These are phyloP conservation scores for Emmonsiellopsis sp. DNA, from an alignment of 2,329 filamentous ascomycete genomes.

Conservation along the genomic window DNA sequence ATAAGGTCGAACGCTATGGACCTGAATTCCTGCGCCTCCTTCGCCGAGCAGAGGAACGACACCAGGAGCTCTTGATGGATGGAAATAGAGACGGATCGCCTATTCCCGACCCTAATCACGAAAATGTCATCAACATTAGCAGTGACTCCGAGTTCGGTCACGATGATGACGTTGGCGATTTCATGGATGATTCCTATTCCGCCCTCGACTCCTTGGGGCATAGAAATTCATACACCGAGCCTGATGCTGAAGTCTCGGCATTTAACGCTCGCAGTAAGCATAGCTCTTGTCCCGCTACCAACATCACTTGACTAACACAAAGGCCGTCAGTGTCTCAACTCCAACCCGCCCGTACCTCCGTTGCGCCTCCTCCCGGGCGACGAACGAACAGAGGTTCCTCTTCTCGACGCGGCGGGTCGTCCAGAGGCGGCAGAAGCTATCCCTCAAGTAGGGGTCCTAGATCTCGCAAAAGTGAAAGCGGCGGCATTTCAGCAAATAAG, in stretches of 20 bases:
- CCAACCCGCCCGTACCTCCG: conserved; percentile 8
- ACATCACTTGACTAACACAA: not conserved
- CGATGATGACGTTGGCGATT: conserved; percentile 8
- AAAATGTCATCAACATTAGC: conserved; percentile 36
- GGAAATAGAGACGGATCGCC: conserved; percentile 38
- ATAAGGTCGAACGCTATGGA: conserved; percentile 37
- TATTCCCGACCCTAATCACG: conserved; percentile 36
- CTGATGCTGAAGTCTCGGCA: conserved; percentile 8
- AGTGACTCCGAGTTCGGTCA: conserved; percentile 29
- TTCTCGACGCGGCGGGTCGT: conserved; percentile 1
- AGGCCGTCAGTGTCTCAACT: conserved; percentile 11
- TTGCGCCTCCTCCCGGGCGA: not conserved
- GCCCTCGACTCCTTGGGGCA: conserved; percentile 4
- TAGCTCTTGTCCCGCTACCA: not conserved
- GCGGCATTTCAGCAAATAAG: conserved; percentile 5
- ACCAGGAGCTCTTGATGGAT: conserved; percentile 36
- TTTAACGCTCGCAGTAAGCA: conserved; percentile 15
- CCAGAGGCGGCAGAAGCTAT: not conserved
- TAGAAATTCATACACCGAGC: conserved; percentile 16
- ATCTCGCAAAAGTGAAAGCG: conserved; percentile 3
- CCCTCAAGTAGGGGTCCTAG: not conserved
- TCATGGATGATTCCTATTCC: not conserved
- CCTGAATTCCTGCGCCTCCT: conserved; percentile 34
- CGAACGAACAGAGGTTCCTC: not conserved
- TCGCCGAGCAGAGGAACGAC: conserved; percentile 29